Conservation (phyloP, 495 filamentous ascomycete species). For the Chaetomidium leptoderma region DNA sequence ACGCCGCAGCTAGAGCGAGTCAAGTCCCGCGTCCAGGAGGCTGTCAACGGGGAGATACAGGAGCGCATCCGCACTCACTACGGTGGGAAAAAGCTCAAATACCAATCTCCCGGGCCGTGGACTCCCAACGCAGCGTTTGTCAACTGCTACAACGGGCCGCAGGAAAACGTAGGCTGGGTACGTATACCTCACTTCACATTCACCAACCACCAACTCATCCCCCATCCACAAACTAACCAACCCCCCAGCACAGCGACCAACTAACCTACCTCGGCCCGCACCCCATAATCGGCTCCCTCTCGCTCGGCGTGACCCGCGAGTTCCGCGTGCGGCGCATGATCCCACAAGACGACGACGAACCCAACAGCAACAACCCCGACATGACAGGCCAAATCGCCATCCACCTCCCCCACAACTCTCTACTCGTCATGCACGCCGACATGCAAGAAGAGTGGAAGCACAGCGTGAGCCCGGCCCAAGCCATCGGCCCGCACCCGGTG, state of each 20-base stretch:
- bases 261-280: constrained; percentile 88
- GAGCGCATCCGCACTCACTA: constrained; percentile 60
- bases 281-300: constrained; percentile 82
- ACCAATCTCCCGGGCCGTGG: constrained; percentile 72
- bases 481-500: constrained; percentile 77
- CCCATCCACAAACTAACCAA: background rate
- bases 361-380: constrained; percentile 37
- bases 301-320: constrained; percentile 82
- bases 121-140: constrained; percentile 85
- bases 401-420: constrained; percentile 87
- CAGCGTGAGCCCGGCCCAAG: constrained; percentile 64
- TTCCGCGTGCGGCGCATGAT: constrained; percentile 79
- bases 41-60: constrained; percentile 70
- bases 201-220: background rate
- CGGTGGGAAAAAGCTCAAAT: constrained; percentile 65
- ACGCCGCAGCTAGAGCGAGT: constrained; percentile 66
- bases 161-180: constrained; percentile 75
- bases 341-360: constrained; percentile 45
- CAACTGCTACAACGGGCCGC: constrained; percentile 80
- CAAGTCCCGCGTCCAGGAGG: constrained; percentile 59
- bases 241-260: constrained; percentile 67
- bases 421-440: constrained; percentile 91
- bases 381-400: constrained; percentile 81
- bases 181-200: too few species aligned
- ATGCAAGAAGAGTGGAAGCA: constrained; percentile 84